phyloP scores from a whole-genome alignment of 768 basidiomycete genomes.

The Naganishia randhawae region DNA sequence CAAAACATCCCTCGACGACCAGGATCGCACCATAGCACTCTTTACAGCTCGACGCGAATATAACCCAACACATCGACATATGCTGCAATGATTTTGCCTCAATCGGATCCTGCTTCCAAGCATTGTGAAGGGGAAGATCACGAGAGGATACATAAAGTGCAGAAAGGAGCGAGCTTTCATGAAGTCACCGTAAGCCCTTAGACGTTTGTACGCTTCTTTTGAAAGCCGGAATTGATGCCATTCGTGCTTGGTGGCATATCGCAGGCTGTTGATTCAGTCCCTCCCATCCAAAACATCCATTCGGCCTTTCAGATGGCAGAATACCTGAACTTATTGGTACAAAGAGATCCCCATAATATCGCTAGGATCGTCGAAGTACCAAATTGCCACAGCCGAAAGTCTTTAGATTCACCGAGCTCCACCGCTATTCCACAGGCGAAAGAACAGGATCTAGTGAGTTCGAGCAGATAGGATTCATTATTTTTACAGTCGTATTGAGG shows the following conservation, averaged over 20 bases:
- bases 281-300: slow-evolving; percentile 25
- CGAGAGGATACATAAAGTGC: slow-evolving; percentile 1
- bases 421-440: slow-evolving; percentile 30
- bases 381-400: background rate
- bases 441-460: slow-evolving; percentile 56
- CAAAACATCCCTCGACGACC: no score
- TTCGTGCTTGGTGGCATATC: background rate
- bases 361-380: slow-evolving; percentile 75
- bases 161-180: slow-evolving; percentile 18
- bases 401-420: background rate
- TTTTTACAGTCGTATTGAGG: background rate
- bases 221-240: background rate
- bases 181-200: slow-evolving; percentile 11
- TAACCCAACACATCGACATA: background rate
- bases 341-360: slow-evolving; percentile 82
- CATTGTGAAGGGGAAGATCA: background rate
- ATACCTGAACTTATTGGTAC: slow-evolving; percentile 82
- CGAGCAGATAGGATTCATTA: background rate
- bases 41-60: background rate
- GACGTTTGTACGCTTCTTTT: background rate
- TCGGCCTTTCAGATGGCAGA: slow-evolving; percentile 53
- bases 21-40: background rate
- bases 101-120: background rate
- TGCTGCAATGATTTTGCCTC: slow-evolving; percentile 14
- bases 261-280: background rate